Base-by-base conservation (phyloP, 2,329 filamentous ascomycete species). In the Ascochyta fabae region DNA sequence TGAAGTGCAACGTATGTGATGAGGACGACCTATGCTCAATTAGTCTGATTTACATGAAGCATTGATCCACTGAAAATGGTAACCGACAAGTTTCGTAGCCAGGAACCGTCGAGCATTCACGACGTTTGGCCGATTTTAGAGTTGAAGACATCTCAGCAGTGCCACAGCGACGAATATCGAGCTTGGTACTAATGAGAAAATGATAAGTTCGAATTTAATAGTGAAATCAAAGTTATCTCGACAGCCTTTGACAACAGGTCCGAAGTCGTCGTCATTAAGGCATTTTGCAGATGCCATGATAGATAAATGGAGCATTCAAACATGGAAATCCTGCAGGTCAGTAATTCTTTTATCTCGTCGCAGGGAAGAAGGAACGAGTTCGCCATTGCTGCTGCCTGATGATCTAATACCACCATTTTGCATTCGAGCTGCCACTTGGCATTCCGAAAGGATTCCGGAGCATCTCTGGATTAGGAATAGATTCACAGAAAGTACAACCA, bases 121-220 rank as follows among this genome's bases (percentile, higher is more conserved):
- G 19, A 36, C 42, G 29, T 45, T 23, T 34, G 55, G 52, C 19
- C 51, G 13, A 40, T 62, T 62, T 10, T 56, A 33, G 3, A 42
- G 31, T 36, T 55, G 59, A 15, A 60, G 64, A 15, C 68, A 66
- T 68, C 68, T 73, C 68, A 67, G 55, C 34, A 70, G 68, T 31
- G 62, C 56, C 69, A 67, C 71, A 51, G 70, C 70, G 38, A 76
- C 48, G 24, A 75, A 50, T 15, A 56, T 47, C 8, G 66, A 66
- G 2, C 16, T 48, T 2, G 69, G 71, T 22, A 75, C 52, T 9
- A 75, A 65, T 1, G 69, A 70, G 56, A 73, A 71, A 50, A 73
- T 73, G 15, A 74, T 43, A 52, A 76, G 55, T 56, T 74, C 71
- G 47, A 74, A 74, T 45, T 69, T 62, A 24, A 74, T 12, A 36